Percentiles rank a stretch among this genome's conserved stretches.
Conservation (phyloP, 345 rosid genomes). For the Salix viminalis region DNA sequence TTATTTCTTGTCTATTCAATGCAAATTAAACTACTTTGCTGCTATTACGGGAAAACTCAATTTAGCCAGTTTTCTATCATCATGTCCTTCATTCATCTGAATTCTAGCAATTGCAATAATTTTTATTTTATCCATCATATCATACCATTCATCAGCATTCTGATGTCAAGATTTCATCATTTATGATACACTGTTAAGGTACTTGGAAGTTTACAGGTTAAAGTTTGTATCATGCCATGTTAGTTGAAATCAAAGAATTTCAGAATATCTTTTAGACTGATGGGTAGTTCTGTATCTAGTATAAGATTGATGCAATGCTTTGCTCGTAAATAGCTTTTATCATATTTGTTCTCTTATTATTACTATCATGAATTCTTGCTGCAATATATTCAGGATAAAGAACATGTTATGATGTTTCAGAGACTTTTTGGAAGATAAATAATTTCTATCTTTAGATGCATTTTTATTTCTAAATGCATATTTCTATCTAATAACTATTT, state of each 20-base stretch:
- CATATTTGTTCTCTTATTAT: background rate
- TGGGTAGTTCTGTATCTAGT: background rate
- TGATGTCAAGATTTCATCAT: no score
- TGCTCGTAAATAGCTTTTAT: background rate
- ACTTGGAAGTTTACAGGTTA: no score
- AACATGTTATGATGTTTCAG: background rate
- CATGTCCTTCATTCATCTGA: background rate
- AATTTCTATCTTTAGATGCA: background rate
- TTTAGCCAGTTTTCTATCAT: background rate
- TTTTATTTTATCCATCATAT: background rate
- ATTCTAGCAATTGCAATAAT: background rate
- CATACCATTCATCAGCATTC: no score
- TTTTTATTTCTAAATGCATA: background rate
- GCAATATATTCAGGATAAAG: background rate
- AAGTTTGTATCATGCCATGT: background rate
- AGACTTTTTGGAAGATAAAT: background rate
- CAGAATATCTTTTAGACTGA: background rate
- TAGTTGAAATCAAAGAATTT: background rate
- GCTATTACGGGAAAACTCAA: background rate
- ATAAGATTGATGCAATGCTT: background rate
- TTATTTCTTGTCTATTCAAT: background rate
- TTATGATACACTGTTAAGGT: no score
- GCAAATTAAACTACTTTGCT: background rate
- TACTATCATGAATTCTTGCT: background rate
- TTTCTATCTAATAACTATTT: slow-evolving; percentile 15